Evolutionary conservation across 345 rosid species (phyloP), one percentile per base, ranked within the genome.

Genomic region (Pistacia atlantica): DNA sequence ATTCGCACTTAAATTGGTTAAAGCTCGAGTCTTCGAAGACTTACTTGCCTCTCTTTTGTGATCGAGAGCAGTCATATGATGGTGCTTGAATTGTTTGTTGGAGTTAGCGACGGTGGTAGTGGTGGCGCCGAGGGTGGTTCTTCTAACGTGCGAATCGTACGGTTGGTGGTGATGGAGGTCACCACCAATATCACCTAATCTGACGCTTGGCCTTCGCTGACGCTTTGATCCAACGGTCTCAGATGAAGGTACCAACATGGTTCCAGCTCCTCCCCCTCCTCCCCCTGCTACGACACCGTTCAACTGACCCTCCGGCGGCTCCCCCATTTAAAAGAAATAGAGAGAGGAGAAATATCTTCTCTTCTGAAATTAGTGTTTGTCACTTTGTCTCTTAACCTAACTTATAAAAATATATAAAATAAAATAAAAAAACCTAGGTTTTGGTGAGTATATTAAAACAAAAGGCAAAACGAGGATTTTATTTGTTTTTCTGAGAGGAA

Each of bases 131-230:
- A 20, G 56, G 31, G 74, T 71, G 65, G 82, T 66, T 72, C 91
- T 78, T 59, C 95, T 88, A n/a, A 61, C 60, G 12, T 85, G 87
- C 59, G 87, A 76, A 51, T 92, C 96, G 80, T 85, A 87, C 56
- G 88, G 71, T 76, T 84, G 68, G 28, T 72, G 77, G 52, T 49
- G 72, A 52, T 68, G 58, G 65, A 56, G 91, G 79, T 90, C 91
- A 13, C 95, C 97, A 63, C 98, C 98, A 73, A 94, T 91, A 20
- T 94, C 98, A 10, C 98, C 98, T 62, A 94, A 81, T 64, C 98
- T 86, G 48, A 94, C 98, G 77, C 98, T 94, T 37, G 98, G 97
- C 72, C 98, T 83, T 64, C 98, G 78, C 82, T 88, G 87, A 35
- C 98, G 90, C 82, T 94, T 94, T 48, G 93, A 78, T 45, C 93